Evolutionary conservation across 306 rosid genomes (phyloP), one percentile per base, ranked within the genome.

Genomic region (Sindora glabra): DNA sequence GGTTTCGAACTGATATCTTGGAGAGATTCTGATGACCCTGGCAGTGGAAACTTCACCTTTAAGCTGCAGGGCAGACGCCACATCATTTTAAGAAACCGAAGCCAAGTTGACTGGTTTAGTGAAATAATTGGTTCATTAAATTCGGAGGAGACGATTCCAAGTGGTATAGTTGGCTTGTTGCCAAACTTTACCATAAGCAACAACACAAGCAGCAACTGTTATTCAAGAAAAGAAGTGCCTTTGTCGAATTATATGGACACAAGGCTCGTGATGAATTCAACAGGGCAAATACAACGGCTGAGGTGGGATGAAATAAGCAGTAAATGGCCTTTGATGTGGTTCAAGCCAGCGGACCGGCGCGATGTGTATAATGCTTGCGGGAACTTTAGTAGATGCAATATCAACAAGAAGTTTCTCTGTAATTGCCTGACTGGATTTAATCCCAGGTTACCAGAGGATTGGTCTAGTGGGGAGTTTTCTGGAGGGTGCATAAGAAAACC

Each of bases 351-450:
- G 10, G 51, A 63, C 14, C 0, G 0, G 0, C 81, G 84, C 12
- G 39, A 69, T 1, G 44, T 23, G 50, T 8, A 52, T 6, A 26
- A 76, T 10, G 17, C 2, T 24, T 85, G 83, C 12, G 83, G 84
- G 10, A 34, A 2, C 39, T 79, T 68, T 23, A 72, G 78, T 13
- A 49, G 48, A 34, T 79, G 89, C 40, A 69, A 66, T 30, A 0
- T 0, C 2, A 8, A 68, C 2, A 42, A 76, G 37, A 0, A 5
- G 6, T 0, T 0, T 1, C 0, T 0, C 1, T 79, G 89, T 68
- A 74, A 66, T 24, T 85, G 84, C 22, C 71, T 85, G 51, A 86
- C 82, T 0, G 80, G 86, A 18, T 85, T 79, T 18, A 3, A 3
- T 1, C 71, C 47, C 0, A 22, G 0, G 6, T 6, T 3, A 6